Evolutionary conservation across 768 basidiomycete species (phyloP).

Genomic region (Lactarius psammicola): DNA sequence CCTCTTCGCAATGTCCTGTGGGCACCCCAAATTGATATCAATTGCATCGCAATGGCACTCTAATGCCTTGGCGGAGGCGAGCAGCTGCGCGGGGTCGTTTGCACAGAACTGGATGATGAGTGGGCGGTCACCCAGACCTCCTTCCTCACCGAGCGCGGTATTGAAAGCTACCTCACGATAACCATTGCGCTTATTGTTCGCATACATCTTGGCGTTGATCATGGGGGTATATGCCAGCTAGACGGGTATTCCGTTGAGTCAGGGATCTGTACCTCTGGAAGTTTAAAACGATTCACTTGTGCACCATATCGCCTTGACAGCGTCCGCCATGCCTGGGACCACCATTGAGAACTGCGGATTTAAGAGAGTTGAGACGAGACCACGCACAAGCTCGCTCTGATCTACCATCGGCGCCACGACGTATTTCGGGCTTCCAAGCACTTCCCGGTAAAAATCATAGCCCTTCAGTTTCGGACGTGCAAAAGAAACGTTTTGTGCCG

Average conservation of each 20-base stretch:
- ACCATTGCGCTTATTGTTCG: slow-evolving; percentile 47
- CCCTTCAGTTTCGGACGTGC: slow-evolving; percentile 53
- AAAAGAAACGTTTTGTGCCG: not conserved
- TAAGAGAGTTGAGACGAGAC: not conserved
- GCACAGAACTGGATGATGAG: slow-evolving; percentile 93
- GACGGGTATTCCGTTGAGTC: slow-evolving; percentile 24
- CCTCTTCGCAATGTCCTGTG: slow-evolving; percentile 88
- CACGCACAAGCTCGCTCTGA: slow-evolving; percentile 88
- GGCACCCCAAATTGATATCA: slow-evolving; percentile 92
- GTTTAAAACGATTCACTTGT: slow-evolving; percentile 48
- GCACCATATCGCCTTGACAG: slow-evolving; percentile 81
- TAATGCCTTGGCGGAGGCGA: slow-evolving; percentile 73
- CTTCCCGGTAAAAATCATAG: slow-evolving; percentile 78
- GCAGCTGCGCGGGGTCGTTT: slow-evolving; percentile 77
- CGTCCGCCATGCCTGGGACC: slow-evolving; percentile 78
- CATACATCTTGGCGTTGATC: slow-evolving; percentile 94
- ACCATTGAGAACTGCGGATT: not conserved
- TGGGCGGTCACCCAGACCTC: slow-evolving; percentile 72
- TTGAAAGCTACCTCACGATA: slow-evolving; percentile 70
- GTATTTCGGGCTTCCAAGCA: slow-evolving; percentile 82
- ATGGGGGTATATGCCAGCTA: slow-evolving; percentile 95
- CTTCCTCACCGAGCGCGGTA: slow-evolving; percentile 75
- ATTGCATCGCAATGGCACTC: slow-evolving; percentile 86
- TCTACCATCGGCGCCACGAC: slow-evolving; percentile 99
- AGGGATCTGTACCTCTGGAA: slow-evolving; percentile 7